phyloP scores from a whole-genome alignment of 1,284 basidiomycete species.

The Irpex sp. region DNA sequence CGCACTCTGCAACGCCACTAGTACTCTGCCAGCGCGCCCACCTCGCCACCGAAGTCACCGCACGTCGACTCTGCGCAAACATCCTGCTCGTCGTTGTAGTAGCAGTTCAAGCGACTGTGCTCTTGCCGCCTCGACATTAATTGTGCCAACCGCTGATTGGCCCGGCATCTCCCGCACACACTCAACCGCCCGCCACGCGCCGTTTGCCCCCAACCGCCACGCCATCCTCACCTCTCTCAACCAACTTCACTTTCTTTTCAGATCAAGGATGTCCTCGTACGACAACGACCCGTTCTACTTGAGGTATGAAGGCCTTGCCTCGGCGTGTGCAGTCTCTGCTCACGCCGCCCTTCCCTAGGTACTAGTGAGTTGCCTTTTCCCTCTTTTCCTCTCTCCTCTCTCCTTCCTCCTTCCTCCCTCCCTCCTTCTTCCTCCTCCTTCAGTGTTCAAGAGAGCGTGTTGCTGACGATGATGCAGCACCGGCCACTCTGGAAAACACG shows the following conservation, averaged over 20 bases:
- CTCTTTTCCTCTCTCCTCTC: neutral
- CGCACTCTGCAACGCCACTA: neutral
- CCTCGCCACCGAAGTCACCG: neutral
- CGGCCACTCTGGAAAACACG: conserved; percentile 93
- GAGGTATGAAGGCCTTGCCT: conserved; percentile 47
- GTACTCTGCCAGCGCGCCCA: neutral
- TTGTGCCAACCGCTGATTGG: neutral
- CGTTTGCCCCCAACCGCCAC: neutral
- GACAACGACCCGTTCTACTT: conserved; percentile 82
- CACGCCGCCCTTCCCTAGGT: conserved; percentile 47
- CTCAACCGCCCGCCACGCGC: neutral
- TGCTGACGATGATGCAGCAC: conserved; percentile 50
- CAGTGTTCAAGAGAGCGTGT: neutral
- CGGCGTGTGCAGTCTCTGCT: conserved; percentile 28
- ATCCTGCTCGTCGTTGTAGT: neutral
- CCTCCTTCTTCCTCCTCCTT: too few relatives aligned
- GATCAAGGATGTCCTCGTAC: conserved; percentile 38
- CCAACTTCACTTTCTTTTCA: conserved; percentile 13
- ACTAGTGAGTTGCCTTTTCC: conserved; percentile 63
- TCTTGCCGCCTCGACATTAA: neutral
- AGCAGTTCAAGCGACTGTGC: neutral
- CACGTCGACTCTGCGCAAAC: neutral
- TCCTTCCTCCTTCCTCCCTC: too few relatives aligned
- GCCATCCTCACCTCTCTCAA: neutral
- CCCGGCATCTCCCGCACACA: neutral